phyloP scores from a whole-genome alignment of 495 filamentous ascomycete genomes.

The Lasiosphaeria ovina region DNA sequence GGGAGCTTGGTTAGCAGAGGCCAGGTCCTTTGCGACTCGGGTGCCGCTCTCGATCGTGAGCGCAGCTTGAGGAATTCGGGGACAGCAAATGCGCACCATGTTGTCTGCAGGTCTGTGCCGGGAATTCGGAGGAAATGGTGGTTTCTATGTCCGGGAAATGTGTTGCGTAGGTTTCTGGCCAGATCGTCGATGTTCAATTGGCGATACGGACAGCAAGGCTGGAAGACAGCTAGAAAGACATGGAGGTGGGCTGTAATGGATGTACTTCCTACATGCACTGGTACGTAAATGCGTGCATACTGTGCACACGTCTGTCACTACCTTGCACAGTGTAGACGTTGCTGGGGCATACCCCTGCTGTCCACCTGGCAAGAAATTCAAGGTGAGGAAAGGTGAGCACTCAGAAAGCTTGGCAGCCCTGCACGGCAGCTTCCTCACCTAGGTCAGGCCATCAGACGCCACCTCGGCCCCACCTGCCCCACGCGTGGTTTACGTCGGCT shows the following conservation, averaged over 20 bases:
- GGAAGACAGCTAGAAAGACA: too few relatives aligned
- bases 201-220: neutral
- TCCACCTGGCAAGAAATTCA: slow-evolving; percentile 33
- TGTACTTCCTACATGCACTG: too few relatives aligned
- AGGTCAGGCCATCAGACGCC: slow-evolving; percentile 2
- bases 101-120: slow-evolving; percentile 1
- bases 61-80: neutral
- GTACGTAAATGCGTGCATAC: too few relatives aligned
- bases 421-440: slow-evolving; percentile 12
- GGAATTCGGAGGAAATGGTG: neutral
- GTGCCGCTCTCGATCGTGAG: slow-evolving; percentile 1
- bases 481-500: neutral
- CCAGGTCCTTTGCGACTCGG: neutral
- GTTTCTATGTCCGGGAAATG: neutral
- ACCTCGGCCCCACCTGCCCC: slow-evolving; percentile 3
- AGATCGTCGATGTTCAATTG: slow-evolving; percentile 10
- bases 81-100: slow-evolving; percentile 12
- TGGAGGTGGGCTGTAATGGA: too few relatives aligned
- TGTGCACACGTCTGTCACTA: too few relatives aligned
- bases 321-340: neutral
- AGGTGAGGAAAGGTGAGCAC: slow-evolving; percentile 18
- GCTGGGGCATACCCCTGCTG: slow-evolving; percentile 20
- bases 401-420: neutral
- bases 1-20: slow-evolving; percentile 10
- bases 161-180: neutral